Percentiles rank a stretch among this genome's conserved stretches.
Conservation (phyloP, 1,284 basidiomycete species). For the Naganishia sp. region DNA sequence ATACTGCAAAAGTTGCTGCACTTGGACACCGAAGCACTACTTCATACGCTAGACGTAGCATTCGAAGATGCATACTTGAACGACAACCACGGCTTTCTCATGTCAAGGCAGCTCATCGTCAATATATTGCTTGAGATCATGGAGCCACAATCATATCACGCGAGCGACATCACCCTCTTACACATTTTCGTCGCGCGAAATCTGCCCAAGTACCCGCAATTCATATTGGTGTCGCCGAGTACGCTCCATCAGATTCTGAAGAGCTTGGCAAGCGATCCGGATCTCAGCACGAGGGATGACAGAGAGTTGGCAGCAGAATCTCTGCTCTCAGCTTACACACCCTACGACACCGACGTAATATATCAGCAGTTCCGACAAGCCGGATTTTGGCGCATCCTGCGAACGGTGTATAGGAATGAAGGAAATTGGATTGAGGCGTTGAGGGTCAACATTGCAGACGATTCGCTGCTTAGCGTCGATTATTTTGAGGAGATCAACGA, state of each 20-base stretch:
- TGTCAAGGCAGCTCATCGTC: constrained; percentile 79
- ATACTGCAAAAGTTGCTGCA: constrained; percentile 71
- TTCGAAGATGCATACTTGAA: constrained; percentile 93
- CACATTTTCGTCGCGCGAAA: constrained; percentile 97
- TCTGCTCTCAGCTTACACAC: constrained; percentile 88
- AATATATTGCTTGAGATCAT: constrained; percentile 79
- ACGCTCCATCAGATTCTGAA: constrained; percentile 74
- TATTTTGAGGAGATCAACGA: constrained; percentile 68
- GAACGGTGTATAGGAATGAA: constrained; percentile 74
- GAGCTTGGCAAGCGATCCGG: constrained; percentile 71
- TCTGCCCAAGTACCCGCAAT: constrained; percentile 93
- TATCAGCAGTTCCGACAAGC: constrained; percentile 74
- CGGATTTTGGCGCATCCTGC: constrained; percentile 86
- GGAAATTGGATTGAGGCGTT: constrained; percentile 74
- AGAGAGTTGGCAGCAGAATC: constrained; percentile 93
- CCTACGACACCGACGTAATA: constrained; percentile 71
- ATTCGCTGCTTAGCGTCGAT: constrained; percentile 64
- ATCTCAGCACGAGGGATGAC: constrained; percentile 79
- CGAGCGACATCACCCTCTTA: constrained; percentile 72
- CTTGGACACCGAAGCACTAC: constrained; percentile 91
- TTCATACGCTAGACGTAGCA: constrained; percentile 90
- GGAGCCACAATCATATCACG: constrained; percentile 57
- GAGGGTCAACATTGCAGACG: constrained; percentile 73
- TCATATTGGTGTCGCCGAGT: constrained; percentile 69
- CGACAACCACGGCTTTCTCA: constrained; percentile 62